phyloP scores from a whole-genome alignment of 2,329 filamentous ascomycete genomes.

The Paracoccidioides lutzii region DNA sequence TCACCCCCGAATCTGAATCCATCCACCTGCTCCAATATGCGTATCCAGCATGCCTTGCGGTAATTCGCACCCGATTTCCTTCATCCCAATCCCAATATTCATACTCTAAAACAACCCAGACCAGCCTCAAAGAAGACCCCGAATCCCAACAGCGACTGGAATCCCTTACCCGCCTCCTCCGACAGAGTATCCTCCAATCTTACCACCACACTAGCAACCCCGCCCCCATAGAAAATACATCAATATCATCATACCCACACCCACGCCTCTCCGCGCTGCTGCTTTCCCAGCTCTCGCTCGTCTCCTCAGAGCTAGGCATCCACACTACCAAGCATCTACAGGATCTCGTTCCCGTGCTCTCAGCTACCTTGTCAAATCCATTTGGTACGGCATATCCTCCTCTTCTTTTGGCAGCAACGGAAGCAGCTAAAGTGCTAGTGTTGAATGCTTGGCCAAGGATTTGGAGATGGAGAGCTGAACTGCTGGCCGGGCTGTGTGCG shows the following conservation, averaged over 20 bases:
- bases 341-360: constrained; percentile 55
- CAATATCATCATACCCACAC: constrained; percentile 32
- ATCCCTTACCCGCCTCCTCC: constrained; percentile 18
- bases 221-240: constrained; percentile 28
- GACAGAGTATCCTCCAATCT: constrained; percentile 25
- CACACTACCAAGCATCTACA: constrained; percentile 34
- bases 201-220: constrained; percentile 36
- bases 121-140: constrained; percentile 1
- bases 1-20: constrained; percentile 64
- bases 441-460: constrained; percentile 58
- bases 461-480: constrained; percentile 46
- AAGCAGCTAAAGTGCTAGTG: constrained; percentile 46
- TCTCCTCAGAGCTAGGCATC: constrained; percentile 24
- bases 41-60: constrained; percentile 52
- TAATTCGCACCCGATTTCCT: constrained; percentile 37
- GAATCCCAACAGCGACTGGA: constrained; percentile 15
- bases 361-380: constrained; percentile 53
- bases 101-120: constrained; percentile 5
- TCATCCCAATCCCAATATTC: constrained; percentile 12
- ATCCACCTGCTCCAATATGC: constrained; percentile 49
- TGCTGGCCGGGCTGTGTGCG: constrained; percentile 48
- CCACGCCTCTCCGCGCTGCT: constrained; percentile 38
- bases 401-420: constrained; percentile 41
- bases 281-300: constrained; percentile 17
- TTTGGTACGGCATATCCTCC: constrained; percentile 47